Base-by-base conservation (phyloP, 108 stramenopile species). In the Conticribra weissflogii region DNA sequence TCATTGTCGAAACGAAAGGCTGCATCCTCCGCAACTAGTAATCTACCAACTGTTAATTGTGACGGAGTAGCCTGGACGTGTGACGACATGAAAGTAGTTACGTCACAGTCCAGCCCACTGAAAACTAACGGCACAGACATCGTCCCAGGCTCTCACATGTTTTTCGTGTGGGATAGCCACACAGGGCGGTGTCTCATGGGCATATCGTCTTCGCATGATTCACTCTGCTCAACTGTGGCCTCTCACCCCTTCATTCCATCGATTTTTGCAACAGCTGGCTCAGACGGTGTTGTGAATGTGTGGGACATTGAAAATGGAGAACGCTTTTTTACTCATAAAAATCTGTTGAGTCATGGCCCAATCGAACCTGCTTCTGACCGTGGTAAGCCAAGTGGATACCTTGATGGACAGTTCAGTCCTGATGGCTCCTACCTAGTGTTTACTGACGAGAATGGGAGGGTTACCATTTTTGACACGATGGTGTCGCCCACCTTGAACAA, bases 41-140 rank as follows among this genome's bases (percentile, higher is more conserved):
- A 19, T 54, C 7, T 22, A 36, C 18, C 56, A 3, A 75, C 70
- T 19, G 84, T 89, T 3, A 79, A 79, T 54, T 91, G 89, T 65
- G 93, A 94, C 65, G 90, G 87, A 17, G 93, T 87, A 22, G 77
- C 80, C 30, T 94, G 93, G 93, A 74, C 85, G 19, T 80, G 77
- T 27, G 87, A 91, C 78, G 93, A 91, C 73, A 67, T 81, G 24
- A 87, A 81, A 63, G 79, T 94, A 27, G 60, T 94, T 1, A 94
- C 90, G 16, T 91, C 89, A 5, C 93, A 94, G 63, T 86, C 81
- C 31, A 74, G 85, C 36, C 86, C 84, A 18, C 52, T 78, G 17
- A 88, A 88, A 58, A 74, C 75, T 63, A 83, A 50, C 59, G 82
- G 79, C 2, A 76, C 48, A 46, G 84, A 85, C 8, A 89, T 94